Conservation (phyloP, 2,329 filamentous ascomycete genomes). For the Monilinia vaccinii-corymbosi region DNA sequence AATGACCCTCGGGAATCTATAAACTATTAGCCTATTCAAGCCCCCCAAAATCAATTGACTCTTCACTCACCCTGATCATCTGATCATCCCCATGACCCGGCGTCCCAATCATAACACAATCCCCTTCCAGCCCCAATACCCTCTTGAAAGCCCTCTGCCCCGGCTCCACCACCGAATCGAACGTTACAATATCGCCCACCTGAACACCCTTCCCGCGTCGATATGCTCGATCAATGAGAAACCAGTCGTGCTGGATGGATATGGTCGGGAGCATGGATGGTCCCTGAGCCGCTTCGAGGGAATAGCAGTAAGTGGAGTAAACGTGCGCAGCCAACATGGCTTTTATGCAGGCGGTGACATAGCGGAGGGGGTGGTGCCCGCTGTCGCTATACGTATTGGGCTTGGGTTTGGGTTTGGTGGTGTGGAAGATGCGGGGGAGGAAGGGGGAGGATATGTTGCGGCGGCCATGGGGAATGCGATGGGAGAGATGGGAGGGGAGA, state of each 20-base stretch:
- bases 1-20: slow-evolving; percentile 84
- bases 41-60: background rate
- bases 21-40: background rate
- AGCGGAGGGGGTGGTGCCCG: slow-evolving; percentile 31
- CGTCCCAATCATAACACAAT: slow-evolving; percentile 61
- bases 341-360: slow-evolving; percentile 39
- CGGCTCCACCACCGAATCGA: slow-evolving; percentile 62
- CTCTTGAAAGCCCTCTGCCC: slow-evolving; percentile 62
- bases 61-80: slow-evolving; percentile 49
- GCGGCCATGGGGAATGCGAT: background rate
- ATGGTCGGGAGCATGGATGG: slow-evolving; percentile 90
- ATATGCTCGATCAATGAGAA: slow-evolving; percentile 59
- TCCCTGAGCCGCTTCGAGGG: slow-evolving; percentile 52
- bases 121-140: slow-evolving; percentile 36
- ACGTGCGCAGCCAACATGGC: slow-evolving; percentile 41
- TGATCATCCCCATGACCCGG: slow-evolving; percentile 34
- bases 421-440: slow-evolving; percentile 5
- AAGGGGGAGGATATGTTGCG: slow-evolving; percentile 3
- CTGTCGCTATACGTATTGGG: too few species aligned
- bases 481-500: background rate
- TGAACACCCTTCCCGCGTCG: slow-evolving; percentile 56
- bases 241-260: slow-evolving; percentile 53
- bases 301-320: slow-evolving; percentile 52
- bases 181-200: slow-evolving; percentile 81
- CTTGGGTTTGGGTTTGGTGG: slow-evolving; percentile 9